Percentiles rank a stretch among this genome's conserved stretches.
phyloP scores from a whole-genome alignment of 345 rosid genomes.

The Balakata baccata region DNA sequence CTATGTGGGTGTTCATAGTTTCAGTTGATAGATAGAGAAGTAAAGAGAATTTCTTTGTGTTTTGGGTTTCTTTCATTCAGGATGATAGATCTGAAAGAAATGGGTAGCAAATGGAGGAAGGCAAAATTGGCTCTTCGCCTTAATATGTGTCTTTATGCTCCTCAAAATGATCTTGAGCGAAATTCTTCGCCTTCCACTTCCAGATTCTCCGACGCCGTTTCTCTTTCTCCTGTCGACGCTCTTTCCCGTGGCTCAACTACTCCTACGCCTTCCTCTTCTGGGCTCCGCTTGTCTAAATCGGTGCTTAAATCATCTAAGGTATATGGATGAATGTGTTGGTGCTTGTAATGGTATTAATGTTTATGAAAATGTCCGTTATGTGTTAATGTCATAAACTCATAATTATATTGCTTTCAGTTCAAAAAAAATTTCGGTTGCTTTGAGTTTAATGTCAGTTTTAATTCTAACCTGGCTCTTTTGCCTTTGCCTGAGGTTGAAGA shows the following conservation, averaged over 20 bases:
- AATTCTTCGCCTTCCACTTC: constrained; percentile 22
- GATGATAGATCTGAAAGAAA: constrained; percentile 32
- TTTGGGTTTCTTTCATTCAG: background rate
- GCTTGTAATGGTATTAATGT: background rate
- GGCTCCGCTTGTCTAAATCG: constrained; percentile 55
- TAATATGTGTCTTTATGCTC: constrained; percentile 67
- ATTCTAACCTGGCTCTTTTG: background rate
- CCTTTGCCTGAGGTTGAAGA: background rate
- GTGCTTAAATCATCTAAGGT: constrained; percentile 61
- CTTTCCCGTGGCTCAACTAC: constrained; percentile 33
- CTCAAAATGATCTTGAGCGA: constrained; percentile 29
- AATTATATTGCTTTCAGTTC: background rate
- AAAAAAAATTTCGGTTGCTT: background rate
- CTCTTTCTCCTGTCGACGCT: constrained; percentile 33
- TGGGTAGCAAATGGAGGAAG: constrained; percentile 87
- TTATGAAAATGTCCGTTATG: background rate
- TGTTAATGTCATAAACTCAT: background rate
- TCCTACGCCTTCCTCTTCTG: constrained; percentile 69
- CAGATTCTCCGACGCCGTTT: constrained; percentile 42
- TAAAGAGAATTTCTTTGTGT: background rate
- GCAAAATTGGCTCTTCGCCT: constrained; percentile 70
- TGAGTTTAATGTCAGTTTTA: background rate
- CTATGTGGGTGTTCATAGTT: background rate
- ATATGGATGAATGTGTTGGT: background rate
- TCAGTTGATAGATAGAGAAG: background rate